Percentiles rank a stretch among this genome's conserved stretches.
Conservation (phyloP, 2,329 filamentous ascomycete species). For the Aspergillus proliferans region DNA sequence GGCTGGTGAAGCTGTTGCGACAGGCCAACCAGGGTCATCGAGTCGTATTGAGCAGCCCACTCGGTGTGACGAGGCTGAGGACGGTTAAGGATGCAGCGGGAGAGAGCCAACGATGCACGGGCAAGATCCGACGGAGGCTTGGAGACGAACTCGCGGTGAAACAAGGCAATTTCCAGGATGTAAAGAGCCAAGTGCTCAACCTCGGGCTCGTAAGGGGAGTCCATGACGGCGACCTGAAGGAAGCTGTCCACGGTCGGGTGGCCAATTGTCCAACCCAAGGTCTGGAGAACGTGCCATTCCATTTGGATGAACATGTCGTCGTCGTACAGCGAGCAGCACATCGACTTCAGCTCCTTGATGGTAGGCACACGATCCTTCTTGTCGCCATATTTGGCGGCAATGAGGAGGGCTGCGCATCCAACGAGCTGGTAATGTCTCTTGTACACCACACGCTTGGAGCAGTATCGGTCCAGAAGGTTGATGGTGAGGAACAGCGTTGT, state of each 20-base stretch:
- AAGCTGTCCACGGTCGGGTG: conserved; percentile 96
- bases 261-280: conserved; percentile 90
- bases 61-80: conserved; percentile 68
- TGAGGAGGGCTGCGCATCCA: conserved; percentile 89
- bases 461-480: conserved; percentile 96
- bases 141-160: conserved; percentile 95
- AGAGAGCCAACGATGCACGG: conserved; percentile 75
- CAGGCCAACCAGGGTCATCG: conserved; percentile 51
- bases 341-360: conserved; percentile 93
- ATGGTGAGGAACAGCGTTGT: conserved; percentile 94
- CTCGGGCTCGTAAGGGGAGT: conserved; percentile 69
- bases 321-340: conserved; percentile 98
- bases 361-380: conserved; percentile 98
- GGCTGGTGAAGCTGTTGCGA: conserved; percentile 62
- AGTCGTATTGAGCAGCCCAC: conserved; percentile 58
- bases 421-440: conserved; percentile 99
- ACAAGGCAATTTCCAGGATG: conserved; percentile 89
- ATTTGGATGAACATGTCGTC: conserved; percentile 99
- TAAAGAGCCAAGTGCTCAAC: conserved; percentile 93
- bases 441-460: conserved; percentile 94
- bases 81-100: conserved; percentile 76
- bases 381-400: conserved; percentile 97
- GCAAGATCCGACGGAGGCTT: conserved; percentile 88
- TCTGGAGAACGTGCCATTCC: conserved; percentile 99
- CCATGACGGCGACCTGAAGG: conserved; percentile 75